Evolutionary conservation across 2,329 filamentous ascomycete species (phyloP), one percentile per base, ranked within the genome.

Genomic region (Fusarium compactum): DNA sequence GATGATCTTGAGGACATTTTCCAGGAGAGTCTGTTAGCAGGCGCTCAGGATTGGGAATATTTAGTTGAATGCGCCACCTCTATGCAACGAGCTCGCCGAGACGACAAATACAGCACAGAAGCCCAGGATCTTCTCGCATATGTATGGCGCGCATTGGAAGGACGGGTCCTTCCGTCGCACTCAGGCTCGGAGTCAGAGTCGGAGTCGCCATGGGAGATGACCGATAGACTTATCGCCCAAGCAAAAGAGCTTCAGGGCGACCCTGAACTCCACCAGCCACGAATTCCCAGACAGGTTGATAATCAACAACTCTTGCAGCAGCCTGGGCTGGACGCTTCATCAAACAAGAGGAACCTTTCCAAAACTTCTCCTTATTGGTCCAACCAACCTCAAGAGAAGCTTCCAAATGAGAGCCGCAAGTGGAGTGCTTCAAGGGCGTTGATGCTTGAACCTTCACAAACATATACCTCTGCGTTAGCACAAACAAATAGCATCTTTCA

Each of bases 71-170:
- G 78, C 60, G 80, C 80, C 12, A 71, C 50, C 52, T 77, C 77
- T 10, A 72, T 79, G n/a, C 75, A 66, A 38, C 58, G 67, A 34
- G 34, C 53, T 25, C 63, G 62, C 32, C 53, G 41, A 25, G 43
- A 51, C 22, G 41, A 73, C 38, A 57, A 54, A 8, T 50, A 64
- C 7, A 71, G 68, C 29, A 71, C 80, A 12, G 75, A 81, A 22
- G 78, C 76, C 6, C 72, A 74, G 57, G 81, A 82, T 62, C 41
- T 80, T 8, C 74, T 80, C 25, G 70, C 76, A 20, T 80, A 77
- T 59, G 59, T 81, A 30, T 76, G 74, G 67, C 57, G 68, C 14
- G 73, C 77, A 27, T 53, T 76, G 25, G 54, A 69, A 8, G 65
- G 66, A 18, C 29, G 60, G 22, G 45, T 57, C 15, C 20, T 53